Evolutionary conservation across 73 alveolate genomes (phyloP), one percentile per base, ranked within the genome.

Genomic region (Symbiodinium natans): DNA sequence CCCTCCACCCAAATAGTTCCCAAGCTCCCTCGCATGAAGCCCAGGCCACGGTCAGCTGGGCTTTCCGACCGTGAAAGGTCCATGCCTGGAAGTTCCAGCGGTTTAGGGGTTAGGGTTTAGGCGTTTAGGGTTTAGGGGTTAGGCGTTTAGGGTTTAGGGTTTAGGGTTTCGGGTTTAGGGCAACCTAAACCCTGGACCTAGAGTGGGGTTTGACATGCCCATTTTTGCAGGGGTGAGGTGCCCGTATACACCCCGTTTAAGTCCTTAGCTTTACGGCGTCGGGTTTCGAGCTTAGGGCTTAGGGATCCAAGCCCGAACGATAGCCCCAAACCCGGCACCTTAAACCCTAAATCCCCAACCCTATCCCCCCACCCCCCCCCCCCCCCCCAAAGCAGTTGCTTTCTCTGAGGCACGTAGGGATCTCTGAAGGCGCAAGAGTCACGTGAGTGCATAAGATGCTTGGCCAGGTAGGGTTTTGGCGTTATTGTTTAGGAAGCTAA

Each of bases 1-100:
- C 71, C 71, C 15, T 8, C 31, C 71, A 52, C 71, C 31, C 15
- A 52, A 8, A 52, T n/a, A 9, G 0, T 23, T 4, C 23, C 31
- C n/a, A 52, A 52, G 1, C 71, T 46, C 6, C 59, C 59, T 13
- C 6, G 59, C 59, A 46, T 7, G 27, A 21, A 3, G 34, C 43
- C 19, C 63, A 88, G 95, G 95, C 46, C 95, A 88, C 25, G 95
- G 95, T 15, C 95, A 88, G 86, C 71, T 88, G 40, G 95, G 95
- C 46, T 88, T 88, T 13, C 95, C 95, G 43, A 88, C 95, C 29
- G 84, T 87, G 43, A 88, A 88, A 73, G 63, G 95, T n/a, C 8
- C 75, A 29, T 10, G 42, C 42, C 38, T n/a, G 23, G 17, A 21
- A 40, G 34, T 21, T n/a, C 39, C 5, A 8, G 54, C 33, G 6